phyloP scores from a whole-genome alignment of 106 monocot species.

The Dioscorea zingiberensis region DNA sequence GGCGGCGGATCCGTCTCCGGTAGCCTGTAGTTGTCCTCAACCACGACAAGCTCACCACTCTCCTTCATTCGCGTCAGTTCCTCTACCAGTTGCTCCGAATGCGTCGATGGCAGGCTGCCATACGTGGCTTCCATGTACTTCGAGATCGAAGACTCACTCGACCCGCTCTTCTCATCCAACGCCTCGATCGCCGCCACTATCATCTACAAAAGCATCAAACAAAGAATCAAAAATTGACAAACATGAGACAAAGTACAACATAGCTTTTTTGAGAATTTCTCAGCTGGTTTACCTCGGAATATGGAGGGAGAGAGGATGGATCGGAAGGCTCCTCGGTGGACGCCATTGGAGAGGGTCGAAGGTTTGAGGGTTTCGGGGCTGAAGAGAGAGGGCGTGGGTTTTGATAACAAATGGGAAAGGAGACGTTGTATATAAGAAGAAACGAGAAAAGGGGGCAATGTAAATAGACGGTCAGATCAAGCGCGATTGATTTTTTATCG shows the following conservation, averaged over 20 bases:
- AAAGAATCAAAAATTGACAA: not conserved
- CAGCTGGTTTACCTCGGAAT: constrained; percentile 23
- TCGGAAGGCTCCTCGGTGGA: constrained; percentile 25
- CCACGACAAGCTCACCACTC: constrained; percentile 6
- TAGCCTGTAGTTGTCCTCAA: constrained; percentile 7
- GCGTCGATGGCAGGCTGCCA: constrained; percentile 4
- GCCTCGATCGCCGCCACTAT: constrained; percentile 33
- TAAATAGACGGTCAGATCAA: not conserved
- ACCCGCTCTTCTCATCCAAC: constrained; percentile 7
- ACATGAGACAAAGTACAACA: not conserved
- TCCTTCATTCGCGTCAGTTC: constrained; percentile 15
- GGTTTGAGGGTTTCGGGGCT: not conserved
- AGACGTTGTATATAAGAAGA: not conserved
- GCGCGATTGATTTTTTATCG: not conserved
- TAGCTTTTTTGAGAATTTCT: not conserved
- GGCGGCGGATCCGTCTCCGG: not conserved
- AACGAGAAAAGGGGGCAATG: not conserved
- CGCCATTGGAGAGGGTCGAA: constrained; percentile 7
- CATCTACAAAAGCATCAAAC: constrained; percentile 35
- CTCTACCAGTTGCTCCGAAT: not conserved
- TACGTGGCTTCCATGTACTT: constrained; percentile 15
- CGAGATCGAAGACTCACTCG: constrained; percentile 16
- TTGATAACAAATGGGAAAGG: not conserved
- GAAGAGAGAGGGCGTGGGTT: not conserved
- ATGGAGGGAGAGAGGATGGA: constrained; percentile 22